Evolutionary conservation across 1,284 basidiomycete genomes (phyloP).

Genomic region (Polyporus tsugae): DNA sequence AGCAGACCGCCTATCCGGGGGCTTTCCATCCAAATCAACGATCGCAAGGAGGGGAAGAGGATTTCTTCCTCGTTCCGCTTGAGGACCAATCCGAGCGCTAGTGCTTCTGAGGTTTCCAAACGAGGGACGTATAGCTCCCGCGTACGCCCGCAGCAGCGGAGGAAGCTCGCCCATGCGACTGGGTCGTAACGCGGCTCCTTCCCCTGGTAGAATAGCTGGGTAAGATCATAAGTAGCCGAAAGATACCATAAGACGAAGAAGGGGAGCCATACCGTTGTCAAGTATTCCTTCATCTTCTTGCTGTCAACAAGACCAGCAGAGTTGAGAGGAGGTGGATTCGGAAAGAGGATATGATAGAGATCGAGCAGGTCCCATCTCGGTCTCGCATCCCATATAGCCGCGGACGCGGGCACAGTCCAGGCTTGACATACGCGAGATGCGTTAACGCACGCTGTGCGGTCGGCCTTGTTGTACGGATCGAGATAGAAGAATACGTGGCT

Average conservation of each 20-base stretch:
- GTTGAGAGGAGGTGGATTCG: slow-evolving; percentile 1
- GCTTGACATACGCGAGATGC: slow-evolving; percentile 2
- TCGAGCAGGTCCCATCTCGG: not conserved
- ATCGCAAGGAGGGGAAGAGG: slow-evolving; percentile 1
- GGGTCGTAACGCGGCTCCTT: not conserved
- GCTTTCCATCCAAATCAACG: slow-evolving; percentile 3
- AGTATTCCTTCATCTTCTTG: not conserved
- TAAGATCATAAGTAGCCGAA: not conserved
- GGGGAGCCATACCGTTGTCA: not conserved
- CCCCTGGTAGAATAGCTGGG: not conserved
- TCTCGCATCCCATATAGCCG: slow-evolving; percentile 1
- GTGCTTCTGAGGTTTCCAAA: not conserved
- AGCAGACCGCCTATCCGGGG: not conserved
- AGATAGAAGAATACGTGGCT: not conserved
- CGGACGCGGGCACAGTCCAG: not conserved
- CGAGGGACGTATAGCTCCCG: not conserved
- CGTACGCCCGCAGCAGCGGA: not conserved
- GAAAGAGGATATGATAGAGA: slow-evolving; percentile 3
- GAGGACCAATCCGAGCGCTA: not conserved
- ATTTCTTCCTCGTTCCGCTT: not conserved
- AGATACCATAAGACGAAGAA: not conserved
- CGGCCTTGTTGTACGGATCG: slow-evolving; percentile 1
- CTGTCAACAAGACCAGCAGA: not conserved
- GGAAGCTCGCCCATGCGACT: slow-evolving; percentile 2
- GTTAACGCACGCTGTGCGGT: not conserved